These are phyloP conservation scores for Lasiodiplodia gonubiensis DNA, from an alignment of 2,329 filamentous ascomycete genomes.

Conservation along the genomic window DNA sequence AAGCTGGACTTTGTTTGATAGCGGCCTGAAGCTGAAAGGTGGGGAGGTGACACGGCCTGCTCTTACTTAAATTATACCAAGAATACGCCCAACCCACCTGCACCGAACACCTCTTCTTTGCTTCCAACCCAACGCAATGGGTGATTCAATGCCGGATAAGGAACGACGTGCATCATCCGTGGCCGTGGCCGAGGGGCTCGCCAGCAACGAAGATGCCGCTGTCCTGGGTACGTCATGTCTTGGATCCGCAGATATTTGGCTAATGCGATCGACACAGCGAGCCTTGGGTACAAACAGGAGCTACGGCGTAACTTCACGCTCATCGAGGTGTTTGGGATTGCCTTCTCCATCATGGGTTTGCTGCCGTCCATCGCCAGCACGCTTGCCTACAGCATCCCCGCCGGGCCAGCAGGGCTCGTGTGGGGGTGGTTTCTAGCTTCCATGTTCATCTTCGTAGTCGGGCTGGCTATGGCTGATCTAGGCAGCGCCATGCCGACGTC, in stretches of 20 bases:
- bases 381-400: slow-evolving; percentile 63
- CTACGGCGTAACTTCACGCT: slow-evolving; percentile 66
- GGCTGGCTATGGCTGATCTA: slow-evolving; percentile 61
- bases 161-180: slow-evolving; percentile 9
- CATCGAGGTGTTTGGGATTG: slow-evolving; percentile 63
- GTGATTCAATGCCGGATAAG: slow-evolving; percentile 5
- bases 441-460: slow-evolving; percentile 63
- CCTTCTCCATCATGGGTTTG: slow-evolving; percentile 61
- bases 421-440: slow-evolving; percentile 67
- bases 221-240: slow-evolving; percentile 41
- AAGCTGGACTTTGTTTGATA: slow-evolving; percentile 4
- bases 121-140: slow-evolving; percentile 8
- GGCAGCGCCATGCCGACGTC: slow-evolving; percentile 60
- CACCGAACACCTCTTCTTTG: not conserved
- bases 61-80: not conserved
- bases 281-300: slow-evolving; percentile 61
- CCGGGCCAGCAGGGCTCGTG: slow-evolving; percentile 66
- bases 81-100: not conserved
- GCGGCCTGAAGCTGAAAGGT: not conserved
- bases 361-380: slow-evolving; percentile 67
- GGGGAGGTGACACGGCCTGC: not conserved
- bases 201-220: slow-evolving; percentile 49
- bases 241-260: not conserved
- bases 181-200: slow-evolving; percentile 36
- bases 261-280: slow-evolving; percentile 31